Evolutionary conservation across 345 rosid genomes (phyloP).

Genomic region (Erucastrum elatum): DNA sequence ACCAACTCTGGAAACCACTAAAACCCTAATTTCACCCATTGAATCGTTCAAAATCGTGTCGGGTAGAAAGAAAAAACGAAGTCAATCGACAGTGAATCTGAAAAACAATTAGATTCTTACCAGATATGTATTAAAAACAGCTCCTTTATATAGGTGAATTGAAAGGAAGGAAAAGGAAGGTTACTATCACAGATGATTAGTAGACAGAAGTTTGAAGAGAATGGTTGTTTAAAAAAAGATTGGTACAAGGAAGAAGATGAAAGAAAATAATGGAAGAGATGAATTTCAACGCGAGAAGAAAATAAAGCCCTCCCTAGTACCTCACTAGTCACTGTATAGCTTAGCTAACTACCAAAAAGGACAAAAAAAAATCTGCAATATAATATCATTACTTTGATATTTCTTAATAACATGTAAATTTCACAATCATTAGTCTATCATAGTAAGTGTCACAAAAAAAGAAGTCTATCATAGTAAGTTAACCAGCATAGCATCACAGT

Average conservation of each 20-base stretch:
- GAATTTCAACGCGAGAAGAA: conserved; percentile 20
- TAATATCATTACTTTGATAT: background rate
- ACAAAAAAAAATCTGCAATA: background rate
- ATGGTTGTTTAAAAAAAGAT: conserved; percentile 9
- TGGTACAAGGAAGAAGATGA: no score
- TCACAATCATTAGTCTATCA: conserved; percentile 3
- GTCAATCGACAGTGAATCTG: conserved; percentile 20
- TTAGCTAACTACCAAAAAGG: background rate
- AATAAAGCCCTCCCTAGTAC: conserved; percentile 17
- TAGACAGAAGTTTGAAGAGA: conserved; percentile 6
- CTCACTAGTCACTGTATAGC: conserved; percentile 19
- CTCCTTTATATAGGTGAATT: background rate
- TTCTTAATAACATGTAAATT: background rate
- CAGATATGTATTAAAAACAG: background rate
- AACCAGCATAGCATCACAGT: no score
- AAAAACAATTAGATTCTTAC: conserved; percentile 1
- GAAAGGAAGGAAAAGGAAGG: background rate
- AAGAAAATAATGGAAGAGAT: background rate
- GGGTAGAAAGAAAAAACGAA: background rate
- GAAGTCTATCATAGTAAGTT: no score
- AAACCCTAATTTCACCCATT: conserved; percentile 9
- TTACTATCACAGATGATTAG: background rate
- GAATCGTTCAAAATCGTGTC: conserved; percentile 2
- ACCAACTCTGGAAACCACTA: background rate
- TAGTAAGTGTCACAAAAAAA: no score